A percentile compares a stretch with the other conserved stretches of the same genome.
Evolutionary conservation across 768 basidiomycete genomes (phyloP).

Genomic region (Daedaleopsis sinensis): DNA sequence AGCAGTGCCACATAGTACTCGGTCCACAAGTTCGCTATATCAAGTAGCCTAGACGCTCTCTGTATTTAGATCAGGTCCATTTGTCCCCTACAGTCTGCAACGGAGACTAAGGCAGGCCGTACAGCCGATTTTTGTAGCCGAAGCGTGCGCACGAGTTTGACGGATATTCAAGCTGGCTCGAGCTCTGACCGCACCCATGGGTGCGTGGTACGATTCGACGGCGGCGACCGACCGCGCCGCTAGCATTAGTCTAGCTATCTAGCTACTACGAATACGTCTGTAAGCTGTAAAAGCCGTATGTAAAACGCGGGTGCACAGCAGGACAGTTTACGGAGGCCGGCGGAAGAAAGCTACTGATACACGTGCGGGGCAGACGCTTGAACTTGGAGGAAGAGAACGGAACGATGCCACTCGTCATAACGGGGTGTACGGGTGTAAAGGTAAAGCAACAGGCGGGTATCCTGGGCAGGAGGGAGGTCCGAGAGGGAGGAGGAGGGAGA

Average conservation of each 20-base stretch:
- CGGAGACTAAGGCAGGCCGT: no score
- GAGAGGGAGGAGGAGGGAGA: background rate
- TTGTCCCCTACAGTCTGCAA: no score
- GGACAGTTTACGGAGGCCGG: background rate
- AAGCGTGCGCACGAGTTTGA: no score
- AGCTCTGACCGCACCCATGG: no score
- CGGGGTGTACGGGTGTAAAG: no score
- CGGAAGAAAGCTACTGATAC: conserved; percentile 14
- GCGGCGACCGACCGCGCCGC: conserved; percentile 7
- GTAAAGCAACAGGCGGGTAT: background rate
- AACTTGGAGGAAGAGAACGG: background rate
- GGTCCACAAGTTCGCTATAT: no score
- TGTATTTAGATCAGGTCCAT: no score
- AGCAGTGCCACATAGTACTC: no score
- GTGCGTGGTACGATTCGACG: background rate
- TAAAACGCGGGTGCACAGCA: conserved; percentile 7
- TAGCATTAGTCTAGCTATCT: conserved; percentile 15
- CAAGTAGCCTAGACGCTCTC: no score
- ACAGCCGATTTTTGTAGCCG: no score
- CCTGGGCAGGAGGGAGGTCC: background rate
- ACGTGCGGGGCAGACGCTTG: conserved; percentile 5
- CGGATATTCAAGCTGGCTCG: no score
- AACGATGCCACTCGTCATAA: conserved; percentile 5
- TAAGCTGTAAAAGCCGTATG: no score
- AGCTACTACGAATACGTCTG: background rate